Percentiles rank a stretch among this genome's conserved stretches.
phyloP scores from a whole-genome alignment of 2,329 filamentous ascomycete genomes.

The Penicillium sp. region DNA sequence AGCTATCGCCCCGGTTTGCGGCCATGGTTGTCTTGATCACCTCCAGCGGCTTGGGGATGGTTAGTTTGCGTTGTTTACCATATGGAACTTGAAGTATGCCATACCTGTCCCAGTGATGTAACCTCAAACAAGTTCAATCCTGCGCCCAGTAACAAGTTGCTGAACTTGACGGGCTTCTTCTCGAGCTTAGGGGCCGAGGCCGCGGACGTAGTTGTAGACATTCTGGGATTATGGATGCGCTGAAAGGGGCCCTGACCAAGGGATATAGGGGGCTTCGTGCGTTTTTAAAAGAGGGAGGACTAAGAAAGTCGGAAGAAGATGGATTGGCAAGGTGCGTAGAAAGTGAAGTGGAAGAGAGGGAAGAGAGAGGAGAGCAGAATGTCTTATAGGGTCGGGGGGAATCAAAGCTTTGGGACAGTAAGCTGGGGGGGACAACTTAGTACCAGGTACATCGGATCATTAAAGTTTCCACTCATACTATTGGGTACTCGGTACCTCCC shows the following conservation, averaged over 20 bases:
- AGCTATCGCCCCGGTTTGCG: conserved; percentile 83
- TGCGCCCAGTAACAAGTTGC: conserved; percentile 88
- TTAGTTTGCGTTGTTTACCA: neutral
- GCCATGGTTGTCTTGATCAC: conserved; percentile 99
- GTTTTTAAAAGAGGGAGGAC: conserved; percentile 39
- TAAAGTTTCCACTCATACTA: conserved; percentile 16
- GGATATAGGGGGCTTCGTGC: conserved; percentile 77
- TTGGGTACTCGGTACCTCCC: conserved; percentile 20
- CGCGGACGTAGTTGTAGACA: conserved; percentile 45
- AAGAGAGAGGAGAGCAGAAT: conserved; percentile 10
- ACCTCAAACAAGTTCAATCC: conserved; percentile 93
- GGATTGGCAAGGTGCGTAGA: conserved; percentile 12
- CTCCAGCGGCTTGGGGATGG: conserved; percentile 67
- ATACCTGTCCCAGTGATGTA: conserved; percentile 59
- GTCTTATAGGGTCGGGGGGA: conserved; percentile 17
- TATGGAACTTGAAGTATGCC: neutral
- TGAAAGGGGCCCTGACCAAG: conserved; percentile 93
- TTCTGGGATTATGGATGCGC: conserved; percentile 48
- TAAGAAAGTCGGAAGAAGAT: conserved; percentile 13
- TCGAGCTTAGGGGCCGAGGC: conserved; percentile 57
- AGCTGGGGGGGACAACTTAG: conserved; percentile 6
- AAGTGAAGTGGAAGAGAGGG: conserved; percentile 13
- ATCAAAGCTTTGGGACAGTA: conserved; percentile 9
- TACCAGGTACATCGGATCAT: conserved; percentile 5
- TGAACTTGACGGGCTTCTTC: conserved; percentile 99